A percentile compares a stretch with the other conserved stretches of the same genome.
Conservation (phyloP, 306 rosid species). For the Trifolium dubium region DNA sequence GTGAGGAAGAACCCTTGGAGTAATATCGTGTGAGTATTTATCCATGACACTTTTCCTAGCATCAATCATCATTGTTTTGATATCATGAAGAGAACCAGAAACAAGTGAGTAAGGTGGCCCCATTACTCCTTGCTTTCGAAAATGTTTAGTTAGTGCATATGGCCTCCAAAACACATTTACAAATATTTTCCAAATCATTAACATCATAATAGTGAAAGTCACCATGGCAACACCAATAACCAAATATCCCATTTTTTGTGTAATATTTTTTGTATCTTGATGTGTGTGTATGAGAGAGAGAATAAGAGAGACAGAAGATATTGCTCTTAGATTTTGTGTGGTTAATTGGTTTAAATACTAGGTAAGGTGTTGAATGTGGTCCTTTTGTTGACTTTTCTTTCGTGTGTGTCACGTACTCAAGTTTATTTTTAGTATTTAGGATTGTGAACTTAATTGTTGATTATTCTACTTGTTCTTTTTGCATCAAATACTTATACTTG, state of each 20-base stretch:
- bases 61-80: constrained; percentile 7
- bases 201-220: constrained; percentile 6
- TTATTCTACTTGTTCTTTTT: too few species aligned
- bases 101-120: constrained; percentile 43
- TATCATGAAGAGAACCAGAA: constrained; percentile 38
- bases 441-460: too few species aligned
- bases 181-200: constrained; percentile 30
- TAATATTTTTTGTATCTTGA: too few species aligned
- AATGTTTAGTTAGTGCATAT: constrained; percentile 37
- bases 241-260: constrained; percentile 31
- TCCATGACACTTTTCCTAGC: constrained; percentile 33
- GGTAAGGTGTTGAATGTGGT: neutral
- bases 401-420: too few species aligned
- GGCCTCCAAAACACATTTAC: constrained; percentile 42
- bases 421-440: too few species aligned
- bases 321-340: neutral
- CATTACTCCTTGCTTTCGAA: constrained; percentile 34
- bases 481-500: too few species aligned
- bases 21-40: constrained; percentile 30
- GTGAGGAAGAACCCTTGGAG: constrained; percentile 42
- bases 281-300: neutral
- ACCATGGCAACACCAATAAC: constrained; percentile 1
- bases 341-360: neutral
- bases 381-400: too few species aligned
- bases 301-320: neutral